Conservation (phyloP, 2,329 filamentous ascomycete genomes). For the Fusarium setosum region DNA sequence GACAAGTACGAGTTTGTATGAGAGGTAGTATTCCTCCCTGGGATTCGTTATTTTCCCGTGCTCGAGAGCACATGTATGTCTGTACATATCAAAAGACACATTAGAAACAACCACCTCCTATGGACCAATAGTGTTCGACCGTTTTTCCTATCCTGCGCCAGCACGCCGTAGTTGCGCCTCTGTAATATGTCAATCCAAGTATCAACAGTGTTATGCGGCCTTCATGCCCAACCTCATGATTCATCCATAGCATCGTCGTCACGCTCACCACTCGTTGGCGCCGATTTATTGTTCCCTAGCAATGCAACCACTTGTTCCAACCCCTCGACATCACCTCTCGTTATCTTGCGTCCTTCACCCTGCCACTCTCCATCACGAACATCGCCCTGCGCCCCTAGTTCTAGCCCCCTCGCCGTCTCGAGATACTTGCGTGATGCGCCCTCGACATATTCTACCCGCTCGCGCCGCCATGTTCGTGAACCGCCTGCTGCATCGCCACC, state of each 20-base stretch:
- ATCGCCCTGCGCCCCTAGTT: slow-evolving; percentile 70
- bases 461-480: slow-evolving; percentile 70
- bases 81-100: slow-evolving; percentile 23
- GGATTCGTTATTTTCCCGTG: slow-evolving; percentile 19
- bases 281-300: slow-evolving; percentile 47
- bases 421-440: slow-evolving; percentile 80
- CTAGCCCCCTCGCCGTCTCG: slow-evolving; percentile 75
- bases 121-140: not conserved
- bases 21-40: slow-evolving; percentile 36
- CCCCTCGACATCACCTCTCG: slow-evolving; percentile 66
- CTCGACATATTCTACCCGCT: slow-evolving; percentile 87
- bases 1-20: slow-evolving; percentile 15
- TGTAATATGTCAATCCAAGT: not conserved
- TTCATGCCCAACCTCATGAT: slow-evolving; percentile 26
- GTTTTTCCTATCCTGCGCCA: slow-evolving; percentile 27
- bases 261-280: not conserved
- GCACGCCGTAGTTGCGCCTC: slow-evolving; percentile 19
- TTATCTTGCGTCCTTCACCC: slow-evolving; percentile 62
- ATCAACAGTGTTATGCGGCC: not conserved
- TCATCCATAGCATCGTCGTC: slow-evolving; percentile 45
- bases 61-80: slow-evolving; percentile 10
- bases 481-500: slow-evolving; percentile 46
- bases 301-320: slow-evolving; percentile 63
- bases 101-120: not conserved
- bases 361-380: slow-evolving; percentile 75